phyloP scores from a whole-genome alignment of 78 protist species.

The Emiliania huxleyi region DNA sequence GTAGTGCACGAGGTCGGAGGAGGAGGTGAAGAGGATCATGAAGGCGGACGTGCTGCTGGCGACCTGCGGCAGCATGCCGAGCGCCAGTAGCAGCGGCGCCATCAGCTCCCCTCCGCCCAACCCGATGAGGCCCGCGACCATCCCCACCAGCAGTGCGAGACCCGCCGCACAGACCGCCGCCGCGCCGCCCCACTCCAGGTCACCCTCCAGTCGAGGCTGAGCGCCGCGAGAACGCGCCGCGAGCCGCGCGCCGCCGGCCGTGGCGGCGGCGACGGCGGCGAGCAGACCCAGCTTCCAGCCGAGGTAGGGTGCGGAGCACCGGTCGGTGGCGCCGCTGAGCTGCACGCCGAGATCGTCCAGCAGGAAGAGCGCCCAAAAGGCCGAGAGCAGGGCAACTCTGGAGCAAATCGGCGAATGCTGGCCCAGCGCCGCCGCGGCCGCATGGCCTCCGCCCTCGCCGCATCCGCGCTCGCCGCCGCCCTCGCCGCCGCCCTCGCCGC shows the following conservation, averaged over 20 bases:
- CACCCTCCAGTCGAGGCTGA: background rate
- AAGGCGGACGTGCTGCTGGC: background rate
- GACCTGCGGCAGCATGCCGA: conserved; percentile 15
- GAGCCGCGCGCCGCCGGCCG: background rate
- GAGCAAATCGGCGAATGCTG: too few species aligned
- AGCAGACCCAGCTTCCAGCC: background rate
- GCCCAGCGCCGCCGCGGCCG: too few species aligned
- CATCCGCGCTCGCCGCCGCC: too few species aligned
- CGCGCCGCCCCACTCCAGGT: background rate
- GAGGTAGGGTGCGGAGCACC: background rate
- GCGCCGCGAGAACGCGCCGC: background rate
- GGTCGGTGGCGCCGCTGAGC: background rate
- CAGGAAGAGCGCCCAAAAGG: background rate
- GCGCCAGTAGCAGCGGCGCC: background rate
- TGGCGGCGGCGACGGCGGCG: background rate
- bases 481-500: too few species aligned
- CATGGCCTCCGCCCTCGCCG: too few species aligned
- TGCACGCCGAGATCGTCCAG: background rate
- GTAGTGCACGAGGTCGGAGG: background rate
- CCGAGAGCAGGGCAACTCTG: too few species aligned
- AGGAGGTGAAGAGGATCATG: background rate
- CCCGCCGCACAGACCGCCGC: background rate
- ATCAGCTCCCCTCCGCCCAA: conserved; percentile 28
- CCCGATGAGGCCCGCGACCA: background rate
- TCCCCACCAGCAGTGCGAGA: background rate